Evolutionary conservation across 257 asterid species (phyloP).

Genomic region (Jacaranda mimosifolia): DNA sequence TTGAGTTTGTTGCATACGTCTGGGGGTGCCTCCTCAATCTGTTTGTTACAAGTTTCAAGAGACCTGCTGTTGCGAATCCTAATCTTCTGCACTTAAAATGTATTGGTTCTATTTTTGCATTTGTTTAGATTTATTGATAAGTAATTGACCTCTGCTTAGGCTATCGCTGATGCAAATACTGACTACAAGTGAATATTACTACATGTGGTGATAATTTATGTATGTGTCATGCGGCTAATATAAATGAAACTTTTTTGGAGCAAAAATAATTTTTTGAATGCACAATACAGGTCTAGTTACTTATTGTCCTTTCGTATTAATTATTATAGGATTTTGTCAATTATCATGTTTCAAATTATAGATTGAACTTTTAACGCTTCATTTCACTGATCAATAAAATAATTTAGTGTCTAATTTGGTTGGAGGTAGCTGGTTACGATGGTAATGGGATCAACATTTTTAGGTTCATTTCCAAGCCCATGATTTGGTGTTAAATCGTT

Average conservation of each 20-base stretch:
- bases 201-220: background rate
- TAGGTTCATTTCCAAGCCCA: conserved; percentile 5
- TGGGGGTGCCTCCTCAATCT: conserved; percentile 15
- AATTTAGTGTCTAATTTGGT: conserved; percentile 1
- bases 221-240: background rate
- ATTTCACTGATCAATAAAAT: background rate
- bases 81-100: background rate
- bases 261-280: too few species aligned
- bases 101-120: background rate
- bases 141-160: background rate
- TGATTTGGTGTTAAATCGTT: background rate
- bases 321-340: background rate
- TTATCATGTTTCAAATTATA: background rate
- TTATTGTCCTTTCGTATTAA: background rate
- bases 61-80: background rate
- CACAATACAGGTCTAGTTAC: too few species aligned
- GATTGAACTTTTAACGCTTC: background rate
- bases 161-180: background rate
- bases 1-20: background rate
- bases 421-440: background rate
- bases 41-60: background rate
- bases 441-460: background rate
- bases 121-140: background rate
- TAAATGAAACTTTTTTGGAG: too few species aligned
- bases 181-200: background rate